Conservation (phyloP, 2,329 filamentous ascomycete species). For the Aspergillus hortae region DNA sequence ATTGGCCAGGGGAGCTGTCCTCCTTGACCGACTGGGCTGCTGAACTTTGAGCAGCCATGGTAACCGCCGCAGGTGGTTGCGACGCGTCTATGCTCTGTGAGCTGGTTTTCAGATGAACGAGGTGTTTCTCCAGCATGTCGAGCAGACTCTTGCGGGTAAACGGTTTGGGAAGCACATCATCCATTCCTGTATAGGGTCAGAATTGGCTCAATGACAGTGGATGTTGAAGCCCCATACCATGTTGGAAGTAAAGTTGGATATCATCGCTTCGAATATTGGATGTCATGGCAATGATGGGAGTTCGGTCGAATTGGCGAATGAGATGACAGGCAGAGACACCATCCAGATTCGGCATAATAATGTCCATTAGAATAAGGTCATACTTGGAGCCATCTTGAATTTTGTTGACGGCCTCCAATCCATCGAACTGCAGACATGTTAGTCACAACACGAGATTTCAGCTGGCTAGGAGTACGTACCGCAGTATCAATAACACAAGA, state of each 20-base stretch:
- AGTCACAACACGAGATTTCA: constrained; percentile 1
- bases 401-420: constrained; percentile 86
- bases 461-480: constrained; percentile 41
- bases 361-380: constrained; percentile 78
- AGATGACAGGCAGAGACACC: constrained; percentile 92
- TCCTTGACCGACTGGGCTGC: constrained; percentile 58
- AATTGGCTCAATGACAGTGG: neutral
- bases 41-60: constrained; percentile 48
- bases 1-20: constrained; percentile 61
- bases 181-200: constrained; percentile 68
- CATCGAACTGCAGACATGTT: constrained; percentile 64
- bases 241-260: constrained; percentile 94
- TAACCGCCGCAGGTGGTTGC: constrained; percentile 35
- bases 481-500: constrained; percentile 62
- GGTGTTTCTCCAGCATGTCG: constrained; percentile 81
- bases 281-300: constrained; percentile 96
- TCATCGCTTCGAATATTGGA: constrained; percentile 97
- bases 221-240: constrained; percentile 60
- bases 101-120: constrained; percentile 76
- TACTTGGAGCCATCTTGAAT: constrained; percentile 65
- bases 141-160: constrained; percentile 88
- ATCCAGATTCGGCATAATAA: constrained; percentile 96
- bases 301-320: constrained; percentile 79
- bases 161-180: constrained; percentile 92
- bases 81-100: constrained; percentile 54